A percentile compares a stretch with the other conserved stretches of the same genome.
These are phyloP conservation scores for Omphalea diandra DNA, from an alignment of 441 rosid genomes.

Conservation along the genomic window DNA sequence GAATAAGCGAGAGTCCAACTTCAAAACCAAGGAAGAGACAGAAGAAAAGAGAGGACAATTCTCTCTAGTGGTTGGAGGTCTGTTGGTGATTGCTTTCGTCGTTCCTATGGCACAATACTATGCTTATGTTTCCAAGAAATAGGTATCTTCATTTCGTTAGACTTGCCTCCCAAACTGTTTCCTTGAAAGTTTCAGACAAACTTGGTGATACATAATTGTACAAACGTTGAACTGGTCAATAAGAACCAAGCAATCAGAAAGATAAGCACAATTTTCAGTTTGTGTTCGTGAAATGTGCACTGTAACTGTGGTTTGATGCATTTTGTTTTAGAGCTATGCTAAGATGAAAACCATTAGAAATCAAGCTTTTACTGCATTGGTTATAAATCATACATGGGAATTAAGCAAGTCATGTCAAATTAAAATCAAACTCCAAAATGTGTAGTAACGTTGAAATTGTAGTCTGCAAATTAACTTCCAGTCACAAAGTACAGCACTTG, in stretches of 20 bases:
- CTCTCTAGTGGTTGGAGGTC: conserved; percentile 89
- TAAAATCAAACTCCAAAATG: background rate
- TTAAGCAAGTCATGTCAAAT: conserved; percentile 1
- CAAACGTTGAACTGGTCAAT: conserved; percentile 23
- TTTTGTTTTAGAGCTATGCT: background rate
- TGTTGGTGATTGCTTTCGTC: conserved; percentile 86
- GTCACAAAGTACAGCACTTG: background rate
- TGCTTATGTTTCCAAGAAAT: conserved; percentile 89
- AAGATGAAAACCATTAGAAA: background rate
- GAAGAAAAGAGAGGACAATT: conserved; percentile 96
- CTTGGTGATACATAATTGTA: conserved; percentile 26
- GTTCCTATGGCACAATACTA: conserved; percentile 98
- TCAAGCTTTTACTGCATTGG: conserved; percentile 1
- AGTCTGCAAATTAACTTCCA: conserved; percentile 3
- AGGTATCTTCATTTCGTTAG: conserved; percentile 21
- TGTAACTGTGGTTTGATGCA: conserved; percentile 5
- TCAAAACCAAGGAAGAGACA: conserved; percentile 82
- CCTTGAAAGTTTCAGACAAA: conserved; percentile 1
- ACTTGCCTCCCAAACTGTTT: conserved; percentile 19
- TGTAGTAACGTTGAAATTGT: background rate
- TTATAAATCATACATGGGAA: background rate
- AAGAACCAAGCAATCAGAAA: conserved; percentile 30
- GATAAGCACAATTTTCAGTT: conserved; percentile 29
- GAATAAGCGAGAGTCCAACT: conserved; percentile 85
- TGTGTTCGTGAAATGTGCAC: conserved; percentile 16